These are phyloP conservation scores for Papiliotrema flavescens DNA, from an alignment of 1,284 basidiomycete species.

Conservation along the genomic window DNA sequence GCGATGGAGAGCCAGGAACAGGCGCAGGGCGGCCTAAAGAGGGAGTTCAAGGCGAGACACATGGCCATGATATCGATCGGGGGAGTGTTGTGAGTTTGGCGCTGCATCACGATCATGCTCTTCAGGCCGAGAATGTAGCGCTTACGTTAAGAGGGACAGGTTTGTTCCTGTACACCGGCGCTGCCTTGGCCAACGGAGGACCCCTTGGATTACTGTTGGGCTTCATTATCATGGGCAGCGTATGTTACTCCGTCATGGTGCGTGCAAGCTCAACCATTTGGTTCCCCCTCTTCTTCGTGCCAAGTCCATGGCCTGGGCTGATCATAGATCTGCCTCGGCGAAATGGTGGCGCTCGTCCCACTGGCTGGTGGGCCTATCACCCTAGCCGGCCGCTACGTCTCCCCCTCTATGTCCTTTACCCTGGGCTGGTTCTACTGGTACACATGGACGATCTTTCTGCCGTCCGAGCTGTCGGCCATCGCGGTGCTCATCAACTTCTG, in stretches of 20 bases:
- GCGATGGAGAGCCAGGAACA: background rate
- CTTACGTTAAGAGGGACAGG: background rate
- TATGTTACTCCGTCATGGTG: slow-evolving; percentile 48
- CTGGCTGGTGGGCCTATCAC: slow-evolving; percentile 69
- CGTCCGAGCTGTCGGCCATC: slow-evolving; percentile 72
- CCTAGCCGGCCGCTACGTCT: slow-evolving; percentile 72
- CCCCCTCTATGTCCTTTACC: slow-evolving; percentile 72
- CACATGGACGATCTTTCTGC: slow-evolving; percentile 63
- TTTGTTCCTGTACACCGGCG: background rate
- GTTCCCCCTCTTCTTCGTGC: no score
- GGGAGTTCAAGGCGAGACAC: background rate
- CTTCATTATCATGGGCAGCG: slow-evolving; percentile 44
- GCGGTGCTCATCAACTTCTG: slow-evolving; percentile 75
- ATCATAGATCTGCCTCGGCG: slow-evolving; percentile 48
- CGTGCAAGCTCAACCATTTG: slow-evolving; percentile 4
- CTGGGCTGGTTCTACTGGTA: slow-evolving; percentile 69
- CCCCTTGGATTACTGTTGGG: slow-evolving; percentile 49
- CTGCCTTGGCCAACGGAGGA: slow-evolving; percentile 44
- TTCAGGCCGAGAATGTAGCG: background rate
- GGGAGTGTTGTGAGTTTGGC: background rate
- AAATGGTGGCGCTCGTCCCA: slow-evolving; percentile 50
- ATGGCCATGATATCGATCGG: background rate
- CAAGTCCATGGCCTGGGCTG: background rate
- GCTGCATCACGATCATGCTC: background rate
- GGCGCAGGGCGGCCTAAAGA: background rate